Base-by-base conservation (phyloP, 1,284 basidiomycete genomes). In the Cutaneotrichosporon sp. region DNA sequence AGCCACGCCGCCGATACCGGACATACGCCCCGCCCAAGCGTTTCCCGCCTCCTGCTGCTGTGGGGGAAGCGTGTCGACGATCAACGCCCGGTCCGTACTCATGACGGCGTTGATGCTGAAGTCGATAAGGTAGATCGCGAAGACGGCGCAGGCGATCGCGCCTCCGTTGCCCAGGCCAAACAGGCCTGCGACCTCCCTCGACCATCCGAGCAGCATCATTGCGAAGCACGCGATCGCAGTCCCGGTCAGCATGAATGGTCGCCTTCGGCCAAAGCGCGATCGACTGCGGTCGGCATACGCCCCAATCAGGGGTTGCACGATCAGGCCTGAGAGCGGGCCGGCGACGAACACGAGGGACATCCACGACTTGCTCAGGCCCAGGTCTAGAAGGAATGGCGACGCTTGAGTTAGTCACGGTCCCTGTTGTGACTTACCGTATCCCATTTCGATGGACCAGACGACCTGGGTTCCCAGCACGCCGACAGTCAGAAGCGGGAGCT, bases 271-370 rank as follows among this genome's bases (percentile, higher is more conserved):
- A 61, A 86, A 90, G 4, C 82, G 80, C 4, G 90, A 93, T 26
- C 83, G 87, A n/a, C 84, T 90, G 41, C 84, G 84, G 70, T 97
- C 93, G 17, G 91, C 87, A 39, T 96, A 79, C 17, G 88, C 80
- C 55, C 90, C 81, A 60, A 97, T 87, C 44, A 96, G 70, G 1
- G 94, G 94, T 69, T 97, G 94, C 61, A 94, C 87, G 39, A 97
- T 78, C 14, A 97, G 80, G 2, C 94, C 94, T 0, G 87, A 88
- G 3, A 97, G 74, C 0, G 94, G 94, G 0, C 92, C 94, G 0
- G 94, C 94, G 29, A 97, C 80, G 76, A 97, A 96, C 16, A 97
- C 93, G 25, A 90, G 79, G 5, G 91, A 86, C 79, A 94, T 91
- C 55, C 80, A 80, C 11, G 88, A 85, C 75, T 93, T 94, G 16